Evolutionary conservation across 1,284 basidiomycete species (phyloP), one percentile per base, ranked within the genome.

Genomic region (Schizophyllum commune): DNA sequence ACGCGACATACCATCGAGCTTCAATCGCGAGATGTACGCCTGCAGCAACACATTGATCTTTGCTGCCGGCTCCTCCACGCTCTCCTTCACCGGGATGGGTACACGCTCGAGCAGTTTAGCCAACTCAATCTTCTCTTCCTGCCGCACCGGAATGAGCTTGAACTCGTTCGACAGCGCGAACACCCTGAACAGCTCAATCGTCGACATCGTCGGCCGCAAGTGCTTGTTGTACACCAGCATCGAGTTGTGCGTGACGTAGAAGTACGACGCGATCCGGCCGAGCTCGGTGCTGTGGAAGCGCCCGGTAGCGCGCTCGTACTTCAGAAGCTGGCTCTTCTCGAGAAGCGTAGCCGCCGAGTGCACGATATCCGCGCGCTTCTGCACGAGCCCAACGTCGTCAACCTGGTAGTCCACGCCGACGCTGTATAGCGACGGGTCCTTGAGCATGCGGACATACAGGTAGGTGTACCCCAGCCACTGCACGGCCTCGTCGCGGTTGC

Each of bases 151-250:
- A 51, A 97, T 83, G 58, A 96, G 78, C 76, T 94, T 98, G 82
- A 99, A 99, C 77, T 99, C 96, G 69, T 98, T 96, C 1, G 93
- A 96, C 11, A 98, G 80, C 0, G 96, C 95, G 71, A 99, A 99
- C 7, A 99, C 93, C 55, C 96, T 83, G 84, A 98, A 97, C 4
- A 99, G 77, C 73, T 99, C 97, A 67, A 99, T 81, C 57, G 83
- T 85, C 27, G 89, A 86, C 86, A 98, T 93, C 8, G 89, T 89
- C 6, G 93, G 86, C 62, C 91, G 85, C 65, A 99, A 78, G 74
- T 98, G 94, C 72, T 97, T 92, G 74, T 98, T 98, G 75, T 98
- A 99, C 0, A 91, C 92, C 66, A 92, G 85, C 97, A 99, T 99
- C 62, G 94, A 98, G 68, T 88, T 88, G 74, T 98, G 91, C 0